Evolutionary conservation across 2,329 filamentous ascomycete species (phyloP).

Genomic region (Cucurbitaria berberidis): DNA sequence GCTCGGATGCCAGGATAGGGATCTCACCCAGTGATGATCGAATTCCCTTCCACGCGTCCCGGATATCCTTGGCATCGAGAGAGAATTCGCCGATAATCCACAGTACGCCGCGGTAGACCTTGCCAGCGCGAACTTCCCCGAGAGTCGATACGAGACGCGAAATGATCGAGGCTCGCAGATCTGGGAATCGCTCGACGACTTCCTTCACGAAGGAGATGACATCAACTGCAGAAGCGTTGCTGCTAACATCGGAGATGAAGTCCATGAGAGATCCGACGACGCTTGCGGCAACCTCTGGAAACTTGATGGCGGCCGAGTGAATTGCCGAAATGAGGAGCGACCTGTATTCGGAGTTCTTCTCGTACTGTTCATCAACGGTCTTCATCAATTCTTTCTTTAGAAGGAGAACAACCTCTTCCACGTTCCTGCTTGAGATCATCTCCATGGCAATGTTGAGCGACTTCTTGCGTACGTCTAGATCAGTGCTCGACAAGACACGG

Average conservation of each 20-base stretch:
- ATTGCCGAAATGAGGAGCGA: conserved; percentile 96
- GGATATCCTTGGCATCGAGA: conserved; percentile 88
- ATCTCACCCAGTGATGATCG: conserved; percentile 94
- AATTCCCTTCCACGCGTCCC: conserved; percentile 96
- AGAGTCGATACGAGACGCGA: conserved; percentile 87
- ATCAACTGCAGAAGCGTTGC: conserved; percentile 94
- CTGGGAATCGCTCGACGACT: conserved; percentile 96
- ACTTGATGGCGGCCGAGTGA: conserved; percentile 98
- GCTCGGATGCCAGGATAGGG: conserved; percentile 93
- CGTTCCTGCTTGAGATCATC: conserved; percentile 99
- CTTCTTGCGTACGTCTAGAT: conserved; percentile 94
- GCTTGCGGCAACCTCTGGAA: conserved; percentile 95
- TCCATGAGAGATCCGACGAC: conserved; percentile 98
- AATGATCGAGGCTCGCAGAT: conserved; percentile 84
- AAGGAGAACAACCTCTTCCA: conserved; percentile 94
- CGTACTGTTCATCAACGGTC: conserved; percentile 97
- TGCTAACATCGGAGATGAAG: conserved; percentile 98
- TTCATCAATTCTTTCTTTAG: conserved; percentile 98
- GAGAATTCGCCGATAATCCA: conserved; percentile 99
- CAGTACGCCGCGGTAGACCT: conserved; percentile 93
- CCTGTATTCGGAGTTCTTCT: conserved; percentile 71
- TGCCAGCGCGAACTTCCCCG: conserved; percentile 91
- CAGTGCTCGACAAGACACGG: conserved; percentile 90
- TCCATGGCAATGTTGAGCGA: conserved; percentile 88
- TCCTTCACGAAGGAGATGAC: conserved; percentile 99